Percentiles rank a stretch among this genome's conserved stretches.
These are phyloP conservation scores for Candida broadrunensis DNA, from an alignment of 805 yeast genomes.

Conservation along the genomic window DNA sequence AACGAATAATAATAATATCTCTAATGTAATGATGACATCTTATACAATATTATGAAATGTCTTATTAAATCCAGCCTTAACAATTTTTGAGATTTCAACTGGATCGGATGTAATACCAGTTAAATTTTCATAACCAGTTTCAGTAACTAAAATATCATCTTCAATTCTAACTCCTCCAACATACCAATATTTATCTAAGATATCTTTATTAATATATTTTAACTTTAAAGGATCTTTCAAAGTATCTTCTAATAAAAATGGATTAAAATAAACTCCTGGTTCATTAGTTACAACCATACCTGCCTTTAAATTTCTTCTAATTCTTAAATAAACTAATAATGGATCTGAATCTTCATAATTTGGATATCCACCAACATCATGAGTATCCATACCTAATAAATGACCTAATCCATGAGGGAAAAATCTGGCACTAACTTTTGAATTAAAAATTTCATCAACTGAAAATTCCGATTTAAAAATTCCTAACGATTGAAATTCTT, in stretches of 20 bases:
- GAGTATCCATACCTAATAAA: constrained; percentile 90
- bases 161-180: constrained; percentile 98
- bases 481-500: constrained; percentile 69
- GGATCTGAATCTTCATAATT: constrained; percentile 84
- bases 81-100: constrained; percentile 73
- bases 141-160: constrained; percentile 83
- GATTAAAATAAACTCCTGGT: constrained; percentile 92
- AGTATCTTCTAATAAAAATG: constrained; percentile 68
- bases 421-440: constrained; percentile 73
- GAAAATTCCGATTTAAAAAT: constrained; percentile 58
- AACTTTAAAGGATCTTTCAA: constrained; percentile 45
- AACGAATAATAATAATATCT: no score
- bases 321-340: constrained; percentile 70
- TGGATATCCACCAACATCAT: constrained; percentile 89
- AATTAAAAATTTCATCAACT: constrained; percentile 63
- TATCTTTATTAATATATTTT: constrained; percentile 60
- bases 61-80: constrained; percentile 62
- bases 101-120: constrained; percentile 87
- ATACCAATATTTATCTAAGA: constrained; percentile 74
- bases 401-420: constrained; percentile 98
- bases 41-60: constrained; percentile 59
- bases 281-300: constrained; percentile 93
- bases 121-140: constrained; percentile 73
- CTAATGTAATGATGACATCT: no score
- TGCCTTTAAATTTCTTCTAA: constrained; percentile 66